Evolutionary conservation across 2,329 filamentous ascomycete genomes (phyloP), one percentile per base, ranked within the genome.

Genomic region (Hirsutella rhossiliensis): DNA sequence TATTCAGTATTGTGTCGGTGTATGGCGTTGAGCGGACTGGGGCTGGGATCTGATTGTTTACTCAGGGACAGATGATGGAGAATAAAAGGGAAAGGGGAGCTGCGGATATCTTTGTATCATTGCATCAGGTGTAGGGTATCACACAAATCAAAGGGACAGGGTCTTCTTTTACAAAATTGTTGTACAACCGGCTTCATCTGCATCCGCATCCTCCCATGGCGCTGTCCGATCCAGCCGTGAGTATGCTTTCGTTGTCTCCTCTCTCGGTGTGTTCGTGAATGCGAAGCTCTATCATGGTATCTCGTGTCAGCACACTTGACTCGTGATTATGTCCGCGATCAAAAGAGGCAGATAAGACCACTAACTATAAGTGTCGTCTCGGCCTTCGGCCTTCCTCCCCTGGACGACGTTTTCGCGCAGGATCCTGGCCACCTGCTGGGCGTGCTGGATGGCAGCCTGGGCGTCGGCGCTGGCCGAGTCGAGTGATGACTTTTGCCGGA

Each of bases 211-310:
- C 57, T 8, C 56, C 51, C n/a, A 48, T 19, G 6, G n/a, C 40
- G n/a, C 46, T 46, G 34, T 56, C 58, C 2, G 48, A 61, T 47
- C 65, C 70, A 3, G 73, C 72, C 42, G 78, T 69, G 64, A 89
- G 94, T 56, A 96, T 78, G 30, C 82, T 86, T 54, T 96, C 88
- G 59, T 98, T 98, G 65, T 97, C 85, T 43, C 92, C 88, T 51
- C 87, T 75, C 63, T 98, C 90, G 28, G 84, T 98, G 51, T 94
- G 70, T 48, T 94, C 76, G 62, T 97, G 92, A 64, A 98, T 96
- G 42, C 82, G 76, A 45, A 97, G 67, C 59, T 84, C 88, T 96
- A n/a, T 39, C 23, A 2, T 37, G n/a, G n/a, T n/a, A n/a, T n/a
- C n/a, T n/a, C n/a, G n/a, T 17, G 31, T 37, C 5, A 17, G 32